These are phyloP conservation scores for Boletus tomentosulus DNA, from an alignment of 768 basidiomycete genomes.

Conservation along the genomic window DNA sequence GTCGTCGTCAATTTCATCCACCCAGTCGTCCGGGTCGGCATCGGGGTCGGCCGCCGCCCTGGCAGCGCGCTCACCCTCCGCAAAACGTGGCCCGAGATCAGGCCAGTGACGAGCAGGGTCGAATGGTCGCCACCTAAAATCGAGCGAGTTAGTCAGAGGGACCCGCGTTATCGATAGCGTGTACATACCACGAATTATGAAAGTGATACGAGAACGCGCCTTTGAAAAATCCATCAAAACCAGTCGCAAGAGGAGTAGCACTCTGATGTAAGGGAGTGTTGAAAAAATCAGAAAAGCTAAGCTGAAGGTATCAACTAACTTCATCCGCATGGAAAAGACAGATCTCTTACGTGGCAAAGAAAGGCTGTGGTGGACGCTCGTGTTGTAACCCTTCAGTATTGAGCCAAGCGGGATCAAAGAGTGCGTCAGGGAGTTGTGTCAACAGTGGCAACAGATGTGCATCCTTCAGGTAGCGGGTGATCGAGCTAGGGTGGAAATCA, in stretches of 20 bases:
- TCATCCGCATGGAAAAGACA: neutral
- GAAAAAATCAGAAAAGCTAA: neutral
- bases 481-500: conserved; percentile 95
- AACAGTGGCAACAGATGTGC: conserved; percentile 74
- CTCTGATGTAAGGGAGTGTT: neutral
- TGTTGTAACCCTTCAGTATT: conserved; percentile 83
- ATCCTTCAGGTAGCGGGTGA: conserved; percentile 38
- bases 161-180: neutral
- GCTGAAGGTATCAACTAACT: neutral
- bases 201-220: conserved; percentile 91
- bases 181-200: conserved; percentile 77
- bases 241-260: conserved; percentile 52
- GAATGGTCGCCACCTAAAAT: neutral
- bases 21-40: neutral
- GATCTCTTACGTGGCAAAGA: conserved; percentile 64
- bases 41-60: neutral
- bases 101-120: conserved; percentile 46
- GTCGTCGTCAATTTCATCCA: neutral
- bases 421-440: conserved; percentile 79
- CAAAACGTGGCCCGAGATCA: conserved; percentile 70
- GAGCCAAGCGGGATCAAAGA: conserved; percentile 65
- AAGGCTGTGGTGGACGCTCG: conserved; percentile 90
- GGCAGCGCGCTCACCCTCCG: neutral
- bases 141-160: neutral
- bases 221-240: conserved; percentile 57